A percentile compares a stretch with the other conserved stretches of the same genome.
Evolutionary conservation across 257 asterid species (phyloP).

Genomic region (Solanum ossicruentum): DNA sequence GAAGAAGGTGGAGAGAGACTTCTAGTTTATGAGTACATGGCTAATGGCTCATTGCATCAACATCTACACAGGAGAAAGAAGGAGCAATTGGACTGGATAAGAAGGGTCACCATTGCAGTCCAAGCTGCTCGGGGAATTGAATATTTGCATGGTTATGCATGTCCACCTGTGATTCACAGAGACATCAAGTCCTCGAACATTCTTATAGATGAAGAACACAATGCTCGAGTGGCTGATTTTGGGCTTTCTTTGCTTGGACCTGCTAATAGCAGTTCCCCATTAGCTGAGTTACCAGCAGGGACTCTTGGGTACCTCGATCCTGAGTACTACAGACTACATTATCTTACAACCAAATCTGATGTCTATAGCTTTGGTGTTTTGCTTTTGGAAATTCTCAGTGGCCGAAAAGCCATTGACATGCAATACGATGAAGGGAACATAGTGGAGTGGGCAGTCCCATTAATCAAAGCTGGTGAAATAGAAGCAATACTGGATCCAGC

Average conservation of each 20-base stretch:
- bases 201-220: slow-evolving; percentile 85
- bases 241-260: slow-evolving; percentile 87
- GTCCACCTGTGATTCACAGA: slow-evolving; percentile 91
- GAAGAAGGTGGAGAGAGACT: slow-evolving; percentile 83
- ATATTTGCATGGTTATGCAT: slow-evolving; percentile 84
- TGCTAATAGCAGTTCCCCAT: slow-evolving; percentile 71
- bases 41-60: slow-evolving; percentile 80
- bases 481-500: slow-evolving; percentile 53
- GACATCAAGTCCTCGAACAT: slow-evolving; percentile 90
- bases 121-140: slow-evolving; percentile 94
- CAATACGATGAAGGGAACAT: slow-evolving; percentile 79
- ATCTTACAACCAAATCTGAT: slow-evolving; percentile 80
- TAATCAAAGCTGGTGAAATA: slow-evolving; percentile 58
- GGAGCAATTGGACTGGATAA: slow-evolving; percentile 74
- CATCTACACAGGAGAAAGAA: slow-evolving; percentile 55
- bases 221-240: slow-evolving; percentile 87
- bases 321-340: slow-evolving; percentile 79
- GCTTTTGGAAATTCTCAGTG: slow-evolving; percentile 69
- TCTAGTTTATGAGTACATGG: slow-evolving; percentile 87
- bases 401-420: slow-evolving; percentile 88
- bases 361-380: slow-evolving; percentile 87
- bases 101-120: slow-evolving; percentile 76
- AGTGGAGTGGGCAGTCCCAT: slow-evolving; percentile 94
- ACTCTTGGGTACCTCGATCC: slow-evolving; percentile 92
- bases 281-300: slow-evolving; percentile 89